These are phyloP conservation scores for Yamadazyma akitaensis DNA, from an alignment of 805 yeast species.

Conservation along the genomic window DNA sequence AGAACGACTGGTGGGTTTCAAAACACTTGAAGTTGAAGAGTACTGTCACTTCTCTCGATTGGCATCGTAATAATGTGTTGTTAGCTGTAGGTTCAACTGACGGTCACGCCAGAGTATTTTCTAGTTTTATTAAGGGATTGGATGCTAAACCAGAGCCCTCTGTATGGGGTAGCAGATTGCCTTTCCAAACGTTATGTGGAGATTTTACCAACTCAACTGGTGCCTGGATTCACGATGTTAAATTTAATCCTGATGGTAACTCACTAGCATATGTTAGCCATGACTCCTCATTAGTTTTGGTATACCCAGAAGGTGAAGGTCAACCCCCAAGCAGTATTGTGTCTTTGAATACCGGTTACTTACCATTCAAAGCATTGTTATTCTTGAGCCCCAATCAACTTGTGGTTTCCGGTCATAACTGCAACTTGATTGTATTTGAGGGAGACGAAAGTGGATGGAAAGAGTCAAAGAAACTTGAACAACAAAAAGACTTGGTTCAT, in stretches of 20 bases:
- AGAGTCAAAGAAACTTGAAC: conserved; percentile 56
- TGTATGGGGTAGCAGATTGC: conserved; percentile 92
- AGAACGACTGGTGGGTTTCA: conserved; percentile 99
- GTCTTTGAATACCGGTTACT: conserved; percentile 58
- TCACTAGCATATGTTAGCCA: conserved; percentile 80
- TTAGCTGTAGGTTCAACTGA: conserved; percentile 82
- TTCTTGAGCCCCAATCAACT: conserved; percentile 67
- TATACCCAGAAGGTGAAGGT: conserved; percentile 70
- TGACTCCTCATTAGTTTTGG: conserved; percentile 78
- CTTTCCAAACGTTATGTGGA: conserved; percentile 88
- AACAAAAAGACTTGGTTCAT: conserved; percentile 37
- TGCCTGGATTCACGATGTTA: conserved; percentile 90
- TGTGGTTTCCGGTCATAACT: conserved; percentile 88
- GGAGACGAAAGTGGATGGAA: conserved; percentile 66
- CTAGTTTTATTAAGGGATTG: conserved; percentile 83
- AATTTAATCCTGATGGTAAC: conserved; percentile 78
- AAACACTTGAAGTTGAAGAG: conserved; percentile 91
- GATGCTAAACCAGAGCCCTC: conserved; percentile 79
- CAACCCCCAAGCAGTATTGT: conserved; percentile 59
- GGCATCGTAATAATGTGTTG: conserved; percentile 93
- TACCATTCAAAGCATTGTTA: conserved; percentile 77
- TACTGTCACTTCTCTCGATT: conserved; percentile 74
- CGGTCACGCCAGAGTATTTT: conserved; percentile 17
- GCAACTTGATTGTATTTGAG: conserved; percentile 82
- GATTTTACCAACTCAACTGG: conserved; percentile 67